Percentiles rank a stretch among this genome's conserved stretches.
Evolutionary conservation across 1,139 yeast genomes (phyloP).

Genomic region (Sugiyamaella paludigena): DNA sequence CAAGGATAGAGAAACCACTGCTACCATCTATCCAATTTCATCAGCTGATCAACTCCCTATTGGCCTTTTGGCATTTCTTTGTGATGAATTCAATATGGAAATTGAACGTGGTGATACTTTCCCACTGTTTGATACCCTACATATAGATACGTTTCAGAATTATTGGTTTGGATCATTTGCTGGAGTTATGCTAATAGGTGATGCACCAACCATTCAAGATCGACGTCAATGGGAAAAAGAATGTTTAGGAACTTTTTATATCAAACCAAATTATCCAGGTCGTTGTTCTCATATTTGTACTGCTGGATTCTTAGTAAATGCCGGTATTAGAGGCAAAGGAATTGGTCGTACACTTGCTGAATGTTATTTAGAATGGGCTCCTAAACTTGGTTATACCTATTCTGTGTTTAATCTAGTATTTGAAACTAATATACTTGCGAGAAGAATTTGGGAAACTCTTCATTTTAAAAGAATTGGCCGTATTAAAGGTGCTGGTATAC

Average conservation of each 20-base stretch:
- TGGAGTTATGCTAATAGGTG: conserved; percentile 75
- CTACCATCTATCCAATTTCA: conserved; percentile 85
- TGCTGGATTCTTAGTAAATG: conserved; percentile 82
- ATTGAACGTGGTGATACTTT: conserved; percentile 84
- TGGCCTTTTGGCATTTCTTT: conserved; percentile 71
- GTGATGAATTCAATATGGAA: conserved; percentile 93
- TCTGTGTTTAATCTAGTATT: conserved; percentile 82
- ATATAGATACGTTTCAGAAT: conserved; percentile 67
- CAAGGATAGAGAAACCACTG: conserved; percentile 87
- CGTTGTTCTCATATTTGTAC: conserved; percentile 92
- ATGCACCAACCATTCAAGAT: conserved; percentile 36
- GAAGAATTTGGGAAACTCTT: conserved; percentile 71
- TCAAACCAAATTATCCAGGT: conserved; percentile 90
- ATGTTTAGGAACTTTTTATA: conserved; percentile 78
- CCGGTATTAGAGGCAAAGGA: conserved; percentile 88
- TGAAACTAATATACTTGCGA: conserved; percentile 81
- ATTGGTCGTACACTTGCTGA: conserved; percentile 83
- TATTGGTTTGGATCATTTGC: conserved; percentile 91
- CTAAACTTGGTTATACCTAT: conserved; percentile 79
- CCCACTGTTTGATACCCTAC: conserved; percentile 77
- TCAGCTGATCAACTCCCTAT: conserved; percentile 63
- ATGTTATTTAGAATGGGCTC: conserved; percentile 88
- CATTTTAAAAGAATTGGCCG: conserved; percentile 77
- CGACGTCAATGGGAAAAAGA: conserved; percentile 82
- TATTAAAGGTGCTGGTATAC: conserved; percentile 78